Percentiles rank a stretch among this genome's conserved stretches.
Conservation (phyloP, 306 rosid genomes). For the Elaeagnus macrophylla region DNA sequence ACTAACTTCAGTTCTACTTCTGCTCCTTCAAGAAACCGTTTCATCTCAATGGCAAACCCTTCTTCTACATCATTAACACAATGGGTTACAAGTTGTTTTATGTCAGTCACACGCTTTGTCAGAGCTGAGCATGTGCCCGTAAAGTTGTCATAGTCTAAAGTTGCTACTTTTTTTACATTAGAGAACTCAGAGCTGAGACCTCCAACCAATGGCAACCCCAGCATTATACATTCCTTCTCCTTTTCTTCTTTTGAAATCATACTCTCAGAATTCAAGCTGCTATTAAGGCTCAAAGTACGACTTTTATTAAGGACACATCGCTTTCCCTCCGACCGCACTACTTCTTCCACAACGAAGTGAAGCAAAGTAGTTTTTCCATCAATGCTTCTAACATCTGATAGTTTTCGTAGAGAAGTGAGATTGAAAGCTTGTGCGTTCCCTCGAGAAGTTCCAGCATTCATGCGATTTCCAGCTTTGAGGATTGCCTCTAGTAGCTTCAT, state of each 20-base stretch:
- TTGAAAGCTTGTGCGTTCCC: constrained; percentile 96
- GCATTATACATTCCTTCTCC: constrained; percentile 51
- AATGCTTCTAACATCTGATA: constrained; percentile 73
- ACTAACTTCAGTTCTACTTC: constrained; percentile 47
- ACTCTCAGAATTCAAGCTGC: constrained; percentile 25
- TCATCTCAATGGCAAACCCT: constrained; percentile 61
- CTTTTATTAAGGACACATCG: constrained; percentile 51
- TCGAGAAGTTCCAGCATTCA: constrained; percentile 90
- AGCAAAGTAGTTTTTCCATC: constrained; percentile 90
- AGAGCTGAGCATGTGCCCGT: constrained; percentile 38
- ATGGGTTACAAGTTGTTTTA: constrained; percentile 27
- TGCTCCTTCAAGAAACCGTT: constrained; percentile 47
- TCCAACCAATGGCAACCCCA: constrained; percentile 84
- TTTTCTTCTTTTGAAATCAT: constrained; percentile 39
- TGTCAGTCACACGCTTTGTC: constrained; percentile 29
- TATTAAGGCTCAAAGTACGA: constrained; percentile 38
- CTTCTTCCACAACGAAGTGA: constrained; percentile 92
- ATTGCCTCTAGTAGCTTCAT: constrained; percentile 86
- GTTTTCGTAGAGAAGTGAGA: constrained; percentile 70
- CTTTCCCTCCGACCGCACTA: constrained; percentile 82
- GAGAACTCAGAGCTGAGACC: constrained; percentile 77
- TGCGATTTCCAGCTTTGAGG: constrained; percentile 86
- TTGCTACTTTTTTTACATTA: constrained; percentile 66
- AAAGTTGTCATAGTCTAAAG: constrained; percentile 45
- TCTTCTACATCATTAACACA: constrained; percentile 41